Base-by-base conservation (phyloP, 192 early-diverging fungal species). In the Coemansia sp. region DNA sequence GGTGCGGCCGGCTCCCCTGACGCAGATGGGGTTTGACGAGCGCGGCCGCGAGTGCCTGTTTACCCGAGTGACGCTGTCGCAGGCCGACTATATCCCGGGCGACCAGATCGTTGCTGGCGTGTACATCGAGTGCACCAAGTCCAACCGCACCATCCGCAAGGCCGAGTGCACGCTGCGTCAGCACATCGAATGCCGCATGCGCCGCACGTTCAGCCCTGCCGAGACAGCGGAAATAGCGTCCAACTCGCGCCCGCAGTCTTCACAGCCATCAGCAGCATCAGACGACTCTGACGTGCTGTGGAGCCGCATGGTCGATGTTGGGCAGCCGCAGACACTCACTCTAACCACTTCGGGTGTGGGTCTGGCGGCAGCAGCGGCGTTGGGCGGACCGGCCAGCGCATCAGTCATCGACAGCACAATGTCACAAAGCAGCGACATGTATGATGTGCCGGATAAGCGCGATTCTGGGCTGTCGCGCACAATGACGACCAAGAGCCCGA, bases 71-170 rank as follows among this genome's bases (percentile, higher is more conserved):
- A 70, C 73, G 16, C 48, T 76, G 45, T 66, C 73, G 55, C 73
- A 76, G 42, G 21, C 62, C 9, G 73, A 76, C 11, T 76, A 76
- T 41, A 38, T 66, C 40, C 62, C 66, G 2, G 67, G 67, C 51
- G 73, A 76, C 53, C 66, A 76, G 63, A 63, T 76, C 3, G 63
- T 70, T n/a, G 73, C 58, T 12, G 73, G 67, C 56, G 58, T 76
- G n/a, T 64, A 66, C 39, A 66, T 76, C 26, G 73, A 76, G 60
- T 50, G 58, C 58, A 49, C 42, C 15, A 52, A 52, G 40, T 39
- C 50, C 26, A 70, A 59, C 50, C 73, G 73, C 59, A 62, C 66
- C 2, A 53, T 76, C 9, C 66, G 66, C 60, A 62, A 58, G 55
- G 73, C 60, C 20, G 73, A 76, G 36, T 61, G 66, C 42, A 68